A percentile compares a stretch with the other conserved stretches of the same genome.
Conservation (phyloP, 2,329 filamentous ascomycete species). For the Aspergillus brunneoviolaceus region DNA sequence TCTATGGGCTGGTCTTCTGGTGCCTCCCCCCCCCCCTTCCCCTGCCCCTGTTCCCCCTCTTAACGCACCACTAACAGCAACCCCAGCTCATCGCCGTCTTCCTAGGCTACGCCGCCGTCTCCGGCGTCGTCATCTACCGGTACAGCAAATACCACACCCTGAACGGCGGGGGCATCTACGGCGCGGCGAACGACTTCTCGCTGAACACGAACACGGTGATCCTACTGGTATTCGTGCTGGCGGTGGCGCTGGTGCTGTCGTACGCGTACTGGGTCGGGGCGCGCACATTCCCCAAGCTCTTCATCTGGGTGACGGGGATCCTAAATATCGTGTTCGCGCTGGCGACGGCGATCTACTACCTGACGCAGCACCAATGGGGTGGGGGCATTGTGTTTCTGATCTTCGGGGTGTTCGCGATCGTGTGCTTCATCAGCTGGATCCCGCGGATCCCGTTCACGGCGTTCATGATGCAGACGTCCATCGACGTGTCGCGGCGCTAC, state of each 20-base stretch:
- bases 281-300: slow-evolving; percentile 77
- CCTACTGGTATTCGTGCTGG: slow-evolving; percentile 76
- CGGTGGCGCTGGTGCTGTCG: slow-evolving; percentile 71
- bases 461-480: slow-evolving; percentile 81
- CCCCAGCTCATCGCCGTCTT: slow-evolving; percentile 68
- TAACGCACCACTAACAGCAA: slow-evolving; percentile 22
- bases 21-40: slow-evolving; percentile 35
- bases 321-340: slow-evolving; percentile 81
- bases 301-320: slow-evolving; percentile 91
- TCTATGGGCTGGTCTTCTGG: slow-evolving; percentile 80
- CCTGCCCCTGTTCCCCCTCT: not conserved
- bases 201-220: slow-evolving; percentile 83
- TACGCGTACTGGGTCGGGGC: slow-evolving; percentile 74
- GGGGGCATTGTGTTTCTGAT: slow-evolving; percentile 85
- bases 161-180: slow-evolving; percentile 73
- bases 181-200: slow-evolving; percentile 62
- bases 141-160: slow-evolving; percentile 65
- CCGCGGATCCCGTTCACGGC: slow-evolving; percentile 86
- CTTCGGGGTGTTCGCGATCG: slow-evolving; percentile 74
- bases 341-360: slow-evolving; percentile 84
- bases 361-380: slow-evolving; percentile 72
- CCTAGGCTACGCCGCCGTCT: slow-evolving; percentile 73
- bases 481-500: slow-evolving; percentile 79
- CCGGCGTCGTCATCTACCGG: slow-evolving; percentile 70
- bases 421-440: slow-evolving; percentile 88